Evolutionary conservation across 1,284 basidiomycete species (phyloP).

Genomic region (Wallemia hederae): DNA sequence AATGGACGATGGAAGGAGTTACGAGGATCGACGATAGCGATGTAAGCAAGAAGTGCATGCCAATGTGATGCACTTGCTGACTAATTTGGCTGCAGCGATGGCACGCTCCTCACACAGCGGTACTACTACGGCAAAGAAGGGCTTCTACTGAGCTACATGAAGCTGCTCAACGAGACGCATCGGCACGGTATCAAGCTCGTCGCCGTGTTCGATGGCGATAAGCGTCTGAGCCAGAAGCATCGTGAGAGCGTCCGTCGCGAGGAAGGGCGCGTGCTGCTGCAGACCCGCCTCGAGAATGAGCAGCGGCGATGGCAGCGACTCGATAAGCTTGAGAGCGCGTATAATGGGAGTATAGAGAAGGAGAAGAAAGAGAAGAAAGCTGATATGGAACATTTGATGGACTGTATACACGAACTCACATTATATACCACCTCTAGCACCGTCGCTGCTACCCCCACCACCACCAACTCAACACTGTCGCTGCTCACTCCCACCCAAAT

Average conservation of each 20-base stretch:
- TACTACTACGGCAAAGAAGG: neutral
- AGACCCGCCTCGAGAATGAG: too few species aligned
- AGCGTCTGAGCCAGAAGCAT: neutral
- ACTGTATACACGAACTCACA: too few species aligned
- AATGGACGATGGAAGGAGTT: neutral
- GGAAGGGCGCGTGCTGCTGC: too few species aligned
- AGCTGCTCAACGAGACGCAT: neutral
- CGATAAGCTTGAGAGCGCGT: too few species aligned
- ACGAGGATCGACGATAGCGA: neutral
- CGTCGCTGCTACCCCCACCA: too few species aligned
- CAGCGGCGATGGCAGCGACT: too few species aligned
- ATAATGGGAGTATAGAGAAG: too few species aligned
- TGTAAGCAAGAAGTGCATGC: neutral
- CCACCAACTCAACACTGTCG: too few species aligned
- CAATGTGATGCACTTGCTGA: neutral
- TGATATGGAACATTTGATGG: too few species aligned
- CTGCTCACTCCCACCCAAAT: neutral
- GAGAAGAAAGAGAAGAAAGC: too few species aligned
- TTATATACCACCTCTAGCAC: too few species aligned
- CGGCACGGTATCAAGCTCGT: neutral
- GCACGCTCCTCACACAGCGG: neutral
- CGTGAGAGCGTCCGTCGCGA: neutral
- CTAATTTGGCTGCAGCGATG: neutral
- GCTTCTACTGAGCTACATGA: neutral
- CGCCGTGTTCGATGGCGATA: neutral